phyloP scores from a whole-genome alignment of 805 yeast genomes.

The Cyberlindnera misumaiensis region DNA sequence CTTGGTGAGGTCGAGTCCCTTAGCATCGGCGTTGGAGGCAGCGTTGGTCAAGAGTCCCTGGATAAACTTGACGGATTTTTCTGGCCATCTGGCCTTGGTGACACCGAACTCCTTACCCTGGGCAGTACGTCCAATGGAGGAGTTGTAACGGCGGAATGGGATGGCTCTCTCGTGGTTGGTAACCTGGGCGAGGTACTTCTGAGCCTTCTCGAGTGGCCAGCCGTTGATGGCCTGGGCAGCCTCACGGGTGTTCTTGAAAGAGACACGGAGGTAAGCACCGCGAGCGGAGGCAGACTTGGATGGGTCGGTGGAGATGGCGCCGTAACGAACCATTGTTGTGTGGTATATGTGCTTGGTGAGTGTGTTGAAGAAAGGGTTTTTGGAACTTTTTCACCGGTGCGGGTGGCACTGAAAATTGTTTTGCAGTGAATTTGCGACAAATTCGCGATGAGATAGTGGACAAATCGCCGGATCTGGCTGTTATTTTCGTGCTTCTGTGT shows the following conservation, averaged over 20 bases:
- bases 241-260: conserved; percentile 99
- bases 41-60: conserved; percentile 95
- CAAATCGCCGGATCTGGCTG: too few species aligned
- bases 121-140: conserved; percentile 97
- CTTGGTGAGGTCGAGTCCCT: conserved; percentile 95
- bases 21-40: conserved; percentile 97
- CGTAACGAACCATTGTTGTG: conserved; percentile 92
- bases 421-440: too few species aligned
- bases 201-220: conserved; percentile 96
- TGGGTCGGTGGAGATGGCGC: conserved; percentile 98
- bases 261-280: conserved; percentile 98
- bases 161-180: conserved; percentile 98
- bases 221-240: conserved; percentile 98
- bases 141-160: conserved; percentile 97
- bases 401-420: not conserved
- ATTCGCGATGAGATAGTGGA: too few species aligned
- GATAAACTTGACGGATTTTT: conserved; percentile 92
- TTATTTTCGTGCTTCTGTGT: too few species aligned
- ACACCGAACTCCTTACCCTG: conserved; percentile 99
- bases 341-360: not conserved
- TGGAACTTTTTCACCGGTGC: conserved; percentile 4
- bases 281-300: conserved; percentile 99
- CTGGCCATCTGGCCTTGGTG: conserved; percentile 99
- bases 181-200: conserved; percentile 91
- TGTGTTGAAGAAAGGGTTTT: conserved; percentile 3